These are phyloP conservation scores for Aureobasidium sp. DNA, from an alignment of 2,329 filamentous ascomycete genomes.

Conservation along the genomic window DNA sequence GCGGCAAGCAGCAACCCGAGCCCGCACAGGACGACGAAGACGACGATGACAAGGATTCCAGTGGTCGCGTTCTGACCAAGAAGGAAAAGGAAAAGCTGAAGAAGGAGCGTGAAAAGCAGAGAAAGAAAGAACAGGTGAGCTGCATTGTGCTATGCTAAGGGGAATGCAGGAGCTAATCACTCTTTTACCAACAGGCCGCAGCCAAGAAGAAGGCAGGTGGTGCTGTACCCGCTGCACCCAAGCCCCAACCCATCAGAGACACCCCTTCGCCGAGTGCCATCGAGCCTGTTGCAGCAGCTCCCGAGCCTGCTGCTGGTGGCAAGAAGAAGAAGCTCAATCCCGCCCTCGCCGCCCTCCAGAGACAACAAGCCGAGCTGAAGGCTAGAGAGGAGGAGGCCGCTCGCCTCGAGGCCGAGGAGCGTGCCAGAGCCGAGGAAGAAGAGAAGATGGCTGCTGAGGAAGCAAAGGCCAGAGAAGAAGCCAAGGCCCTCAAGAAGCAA, in stretches of 20 bases:
- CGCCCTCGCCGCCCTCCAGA: slow-evolving; percentile 65
- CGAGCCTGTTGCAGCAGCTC: slow-evolving; percentile 44
- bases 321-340: slow-evolving; percentile 89
- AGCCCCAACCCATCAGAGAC: slow-evolving; percentile 33
- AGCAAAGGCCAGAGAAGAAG: slow-evolving; percentile 63
- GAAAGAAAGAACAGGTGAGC: slow-evolving; percentile 92
- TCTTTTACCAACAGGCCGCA: slow-evolving; percentile 40
- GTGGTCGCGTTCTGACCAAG: slow-evolving; percentile 78
- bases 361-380: slow-evolving; percentile 73
- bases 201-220: slow-evolving; percentile 66
- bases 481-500: slow-evolving; percentile 71
- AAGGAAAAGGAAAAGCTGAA: slow-evolving; percentile 97
- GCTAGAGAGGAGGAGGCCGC: slow-evolving; percentile 58
- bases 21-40: slow-evolving; percentile 40
- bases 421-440: slow-evolving; percentile 57
- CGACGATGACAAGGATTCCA: slow-evolving; percentile 48
- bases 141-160: neutral
- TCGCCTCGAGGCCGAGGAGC: slow-evolving; percentile 54
- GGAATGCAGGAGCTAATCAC: neutral
- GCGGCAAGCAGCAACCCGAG: slow-evolving; percentile 36
- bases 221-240: slow-evolving; percentile 41
- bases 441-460: slow-evolving; percentile 62
- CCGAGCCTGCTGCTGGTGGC: slow-evolving; percentile 46
- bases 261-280: neutral
- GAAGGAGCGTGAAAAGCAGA: slow-evolving; percentile 96